Conservation (phyloP, 2,329 filamentous ascomycete species). For the Cytospora mali region DNA sequence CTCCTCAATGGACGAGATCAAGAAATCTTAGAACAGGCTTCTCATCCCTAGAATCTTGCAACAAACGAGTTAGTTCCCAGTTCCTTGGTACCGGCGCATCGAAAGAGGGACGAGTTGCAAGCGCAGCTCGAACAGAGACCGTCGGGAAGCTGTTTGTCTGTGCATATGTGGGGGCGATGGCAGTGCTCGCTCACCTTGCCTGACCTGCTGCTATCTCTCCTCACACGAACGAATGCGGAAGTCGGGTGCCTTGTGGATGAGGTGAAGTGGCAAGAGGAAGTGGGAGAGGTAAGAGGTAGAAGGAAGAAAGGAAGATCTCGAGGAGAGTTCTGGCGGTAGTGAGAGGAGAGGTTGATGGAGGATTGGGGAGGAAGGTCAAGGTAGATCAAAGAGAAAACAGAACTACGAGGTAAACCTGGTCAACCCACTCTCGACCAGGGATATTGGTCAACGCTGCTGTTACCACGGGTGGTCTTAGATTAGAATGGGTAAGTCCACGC, state of each 20-base stretch:
- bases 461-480: slow-evolving; percentile 20
- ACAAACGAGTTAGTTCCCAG: slow-evolving; percentile 18
- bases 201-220: slow-evolving; percentile 11
- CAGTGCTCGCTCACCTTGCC: slow-evolving; percentile 16
- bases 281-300: slow-evolving; percentile 12
- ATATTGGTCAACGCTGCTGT: slow-evolving; percentile 15
- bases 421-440: slow-evolving; percentile 22
- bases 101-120: slow-evolving; percentile 12
- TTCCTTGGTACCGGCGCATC: slow-evolving; percentile 13
- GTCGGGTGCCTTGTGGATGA: slow-evolving; percentile 17
- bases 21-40: slow-evolving; percentile 18
- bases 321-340: slow-evolving; percentile 16
- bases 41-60: slow-evolving; percentile 15
- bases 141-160: slow-evolving; percentile 23
- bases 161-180: slow-evolving; percentile 24
- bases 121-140: slow-evolving; percentile 18
- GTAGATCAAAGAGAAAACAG: slow-evolving; percentile 28
- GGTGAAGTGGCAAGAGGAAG: slow-evolving; percentile 3
- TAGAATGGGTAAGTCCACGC: slow-evolving; percentile 23
- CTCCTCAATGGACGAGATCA: slow-evolving; percentile 12
- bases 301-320: slow-evolving; percentile 11
- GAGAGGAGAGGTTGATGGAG: slow-evolving; percentile 24
- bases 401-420: slow-evolving; percentile 21
- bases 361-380: slow-evolving; percentile 25
- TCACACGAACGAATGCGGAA: slow-evolving; percentile 16